Base-by-base conservation (phyloP, 2,329 filamentous ascomycete species). In the Epichloe amarillans region DNA sequence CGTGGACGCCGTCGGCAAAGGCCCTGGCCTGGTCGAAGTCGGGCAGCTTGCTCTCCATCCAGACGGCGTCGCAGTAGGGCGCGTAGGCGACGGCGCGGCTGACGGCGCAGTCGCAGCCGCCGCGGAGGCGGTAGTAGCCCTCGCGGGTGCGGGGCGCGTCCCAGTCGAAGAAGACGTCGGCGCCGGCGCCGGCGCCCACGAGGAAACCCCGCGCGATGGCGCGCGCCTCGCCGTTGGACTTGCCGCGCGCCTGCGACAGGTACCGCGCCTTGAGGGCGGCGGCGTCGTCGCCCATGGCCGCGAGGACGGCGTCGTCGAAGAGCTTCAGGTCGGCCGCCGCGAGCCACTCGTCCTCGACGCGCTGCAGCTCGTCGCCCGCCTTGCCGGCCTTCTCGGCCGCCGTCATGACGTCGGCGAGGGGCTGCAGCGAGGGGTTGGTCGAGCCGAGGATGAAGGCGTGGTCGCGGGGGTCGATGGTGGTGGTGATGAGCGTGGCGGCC, bases 11-110 rank as follows among this genome's bases (percentile, higher is more conserved):
- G 42, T 86, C 77, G 35, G 93, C 90, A 61, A 98, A 98, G 64
- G 96, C 86, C 73, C 88, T 80, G 23, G 93, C 93, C 73, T 97
- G 93, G 47, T 77, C 76, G 67, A 76, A 97, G 67, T 97, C 91
- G 44, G 93, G 93, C 58, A 95, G 76, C 73, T 95, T 96, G 73
- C 85, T 91, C 79, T 98, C 93, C 93, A 98, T 98, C 93, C 93
- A 98, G 69, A 98, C 95, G 66, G 94, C 82, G 64, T 97, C 91
- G 55, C 85, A 86, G 72, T 94, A 95, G 2, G 93, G 91, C 0
- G 88, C 91, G 64, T 94, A 97, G 5, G 91, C 88, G 52, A 95
- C 72, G 36, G 90, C 91, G 46, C 91, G 82, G 76, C 93, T 94
- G 66, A 97, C 74, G 53, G 90, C 89, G 67, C 87, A 95, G 68